These are phyloP conservation scores for Globisporangium acanthophoron DNA, from an alignment of 352 stramenopile genomes.

Conservation along the genomic window DNA sequence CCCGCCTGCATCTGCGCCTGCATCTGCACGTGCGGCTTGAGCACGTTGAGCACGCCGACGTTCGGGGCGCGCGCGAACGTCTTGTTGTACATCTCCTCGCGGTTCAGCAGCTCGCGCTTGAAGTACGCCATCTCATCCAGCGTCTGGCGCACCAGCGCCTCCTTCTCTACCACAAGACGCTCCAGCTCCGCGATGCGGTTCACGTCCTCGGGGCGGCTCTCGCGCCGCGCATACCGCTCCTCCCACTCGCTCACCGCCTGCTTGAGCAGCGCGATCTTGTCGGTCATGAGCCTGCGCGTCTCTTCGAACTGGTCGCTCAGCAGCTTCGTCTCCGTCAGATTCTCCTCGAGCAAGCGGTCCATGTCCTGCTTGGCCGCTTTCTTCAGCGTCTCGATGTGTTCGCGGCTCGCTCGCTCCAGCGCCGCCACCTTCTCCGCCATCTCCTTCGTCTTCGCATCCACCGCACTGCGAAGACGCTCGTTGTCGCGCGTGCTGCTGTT, in stretches of 20 bases:
- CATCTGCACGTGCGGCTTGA: constrained; percentile 68
- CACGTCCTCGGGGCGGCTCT: constrained; percentile 77
- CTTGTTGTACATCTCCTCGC: constrained; percentile 93
- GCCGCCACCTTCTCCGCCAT: constrained; percentile 22
- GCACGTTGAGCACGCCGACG: constrained; percentile 86
- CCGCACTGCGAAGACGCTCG: constrained; percentile 19
- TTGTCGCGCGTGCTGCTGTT: constrained; percentile 20
- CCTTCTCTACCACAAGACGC: constrained; percentile 51
- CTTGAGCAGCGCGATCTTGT: constrained; percentile 44
- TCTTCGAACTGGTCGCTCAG: constrained; percentile 75
- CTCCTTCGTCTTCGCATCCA: constrained; percentile 32
- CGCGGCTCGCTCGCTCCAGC: constrained; percentile 31
- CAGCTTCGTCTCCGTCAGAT: constrained; percentile 53
- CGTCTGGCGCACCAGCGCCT: constrained; percentile 58
- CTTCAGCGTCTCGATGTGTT: constrained; percentile 54
- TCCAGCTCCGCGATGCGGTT: constrained; percentile 72
- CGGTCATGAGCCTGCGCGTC: constrained; percentile 39
- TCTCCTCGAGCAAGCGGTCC: constrained; percentile 62
- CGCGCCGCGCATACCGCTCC: constrained; percentile 44
- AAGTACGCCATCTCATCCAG: constrained; percentile 91
- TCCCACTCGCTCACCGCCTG: constrained; percentile 47
- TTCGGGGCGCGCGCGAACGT: constrained; percentile 84
- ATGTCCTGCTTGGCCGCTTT: constrained; percentile 54
- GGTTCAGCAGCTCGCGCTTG: constrained; percentile 90
- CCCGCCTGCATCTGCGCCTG: constrained; percentile 33